A percentile compares a stretch with the other conserved stretches of the same genome.
phyloP scores from a whole-genome alignment of 495 filamentous ascomycete genomes.

The Extremus antarcticus region DNA sequence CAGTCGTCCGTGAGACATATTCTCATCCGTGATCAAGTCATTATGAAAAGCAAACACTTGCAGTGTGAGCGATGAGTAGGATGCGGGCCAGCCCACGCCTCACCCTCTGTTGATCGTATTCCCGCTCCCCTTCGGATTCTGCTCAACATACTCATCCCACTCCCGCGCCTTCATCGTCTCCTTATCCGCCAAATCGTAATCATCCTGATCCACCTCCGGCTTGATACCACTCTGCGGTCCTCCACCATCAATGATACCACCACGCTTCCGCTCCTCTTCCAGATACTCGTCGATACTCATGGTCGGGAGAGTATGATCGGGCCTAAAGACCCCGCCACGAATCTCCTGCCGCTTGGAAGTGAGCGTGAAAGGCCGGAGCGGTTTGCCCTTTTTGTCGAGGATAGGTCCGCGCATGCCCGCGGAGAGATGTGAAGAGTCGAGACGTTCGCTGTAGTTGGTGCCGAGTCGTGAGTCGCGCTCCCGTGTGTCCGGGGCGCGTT shows the following conservation, averaged over 20 bases:
- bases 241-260: constrained; percentile 87
- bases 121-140: constrained; percentile 56
- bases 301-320: constrained; percentile 86
- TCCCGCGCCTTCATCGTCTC: constrained; percentile 88
- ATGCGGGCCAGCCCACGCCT: background rate
- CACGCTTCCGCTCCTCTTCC: constrained; percentile 75
- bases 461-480: constrained; percentile 24
- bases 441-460: constrained; percentile 61
- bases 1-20: no score
- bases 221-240: constrained; percentile 61
- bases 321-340: constrained; percentile 73
- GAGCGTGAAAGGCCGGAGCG: constrained; percentile 82
- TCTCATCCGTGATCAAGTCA: no score
- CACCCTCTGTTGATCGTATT: constrained; percentile 36
- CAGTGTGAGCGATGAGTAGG: no score
- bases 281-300: constrained; percentile 98
- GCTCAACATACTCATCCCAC: constrained; percentile 93
- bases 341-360: constrained; percentile 60
- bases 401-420: constrained; percentile 55
- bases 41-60: no score
- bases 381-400: constrained; percentile 70
- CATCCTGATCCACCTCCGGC: constrained; percentile 76
- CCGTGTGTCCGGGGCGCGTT: constrained; percentile 17
- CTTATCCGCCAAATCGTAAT: constrained; percentile 69
- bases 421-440: constrained; percentile 52